These are phyloP conservation scores for Cucurbita maxima DNA, from an alignment of 306 rosid genomes.

Conservation along the genomic window DNA sequence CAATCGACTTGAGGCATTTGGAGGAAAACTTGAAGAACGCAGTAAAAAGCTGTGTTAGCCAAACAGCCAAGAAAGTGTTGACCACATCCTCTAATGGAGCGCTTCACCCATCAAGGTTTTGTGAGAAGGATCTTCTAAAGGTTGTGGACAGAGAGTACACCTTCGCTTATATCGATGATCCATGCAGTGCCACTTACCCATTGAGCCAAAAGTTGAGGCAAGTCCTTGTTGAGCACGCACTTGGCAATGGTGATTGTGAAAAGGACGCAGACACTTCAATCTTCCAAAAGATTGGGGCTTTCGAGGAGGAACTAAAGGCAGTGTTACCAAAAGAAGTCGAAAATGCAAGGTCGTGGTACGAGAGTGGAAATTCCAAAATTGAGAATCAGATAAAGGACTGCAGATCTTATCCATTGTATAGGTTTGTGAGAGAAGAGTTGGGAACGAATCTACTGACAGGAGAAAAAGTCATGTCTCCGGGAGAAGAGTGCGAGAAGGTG, in stretches of 20 bases:
- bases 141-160: slow-evolving; percentile 58
- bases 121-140: slow-evolving; percentile 64
- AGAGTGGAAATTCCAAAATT: slow-evolving; percentile 27
- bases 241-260: slow-evolving; percentile 40
- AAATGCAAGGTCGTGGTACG: slow-evolving; percentile 31
- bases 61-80: slow-evolving; percentile 57
- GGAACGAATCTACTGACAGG: slow-evolving; percentile 42
- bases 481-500: slow-evolving; percentile 68
- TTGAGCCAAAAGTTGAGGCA: slow-evolving; percentile 68
- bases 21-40: slow-evolving; percentile 70
- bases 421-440: slow-evolving; percentile 59
- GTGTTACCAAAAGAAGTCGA: slow-evolving; percentile 73
- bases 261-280: slow-evolving; percentile 47
- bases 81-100: slow-evolving; percentile 57
- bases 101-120: slow-evolving; percentile 71
- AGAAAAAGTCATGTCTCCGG: slow-evolving; percentile 49
- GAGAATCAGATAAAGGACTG: slow-evolving; percentile 54
- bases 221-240: slow-evolving; percentile 64
- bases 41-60: slow-evolving; percentile 47
- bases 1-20: slow-evolving; percentile 79
- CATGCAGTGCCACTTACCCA: slow-evolving; percentile 65
- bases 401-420: slow-evolving; percentile 74
- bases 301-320: slow-evolving; percentile 58
- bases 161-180: slow-evolving; percentile 59
- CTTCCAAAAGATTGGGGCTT: slow-evolving; percentile 64